Base-by-base conservation (phyloP, 2,329 filamentous ascomycete species). In the Colletotrichum zoysiae region DNA sequence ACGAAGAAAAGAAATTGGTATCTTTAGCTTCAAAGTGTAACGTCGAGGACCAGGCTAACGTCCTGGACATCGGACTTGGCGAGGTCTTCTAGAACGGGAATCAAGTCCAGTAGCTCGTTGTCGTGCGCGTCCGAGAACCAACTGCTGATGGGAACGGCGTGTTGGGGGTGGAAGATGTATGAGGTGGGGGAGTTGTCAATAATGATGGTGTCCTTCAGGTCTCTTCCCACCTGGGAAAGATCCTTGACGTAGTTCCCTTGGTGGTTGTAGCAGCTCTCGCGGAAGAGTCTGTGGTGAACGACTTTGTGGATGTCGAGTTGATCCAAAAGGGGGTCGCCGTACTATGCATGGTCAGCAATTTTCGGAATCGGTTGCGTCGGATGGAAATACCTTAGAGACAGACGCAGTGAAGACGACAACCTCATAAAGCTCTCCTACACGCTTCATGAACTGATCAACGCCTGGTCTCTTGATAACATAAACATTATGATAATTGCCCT, bases 221-320 rank as follows among this genome's bases (percentile, higher is more conserved):
- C 95, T 75, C 96, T 92, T 63, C 96, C 96, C 70, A 99, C 92
- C 86, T 98, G 96, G 58, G 96, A 98, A 67, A 99, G 89, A 81
- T 99, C 96, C 89, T 99, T 99, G 81, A 99, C 96, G 77, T 99
- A 99, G 82, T 99, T 99, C 77, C 96, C 96, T 85, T 98, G 96
- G 81, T 99, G 96, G 81, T 99, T 99, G 84, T 97, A 98, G 84
- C 96, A 99, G 82, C 95, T 98, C 84, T 99, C 96, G 72, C 96
- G 91, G 90, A 99, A 99, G 35, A 99, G 86, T 61, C 96, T 89
- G 82, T 99, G 96, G 80, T 99, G 96, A 18, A 99, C 93, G 55
- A 98, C 96, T 76, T 95, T 91, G 83, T 99, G 96, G 73, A 99
- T 98, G 81, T 99, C 96, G 65, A 99, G 88, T 83, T 98, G 95